Evolutionary conservation across 306 rosid genomes (phyloP).

Genomic region (Vigna unguiculata): DNA sequence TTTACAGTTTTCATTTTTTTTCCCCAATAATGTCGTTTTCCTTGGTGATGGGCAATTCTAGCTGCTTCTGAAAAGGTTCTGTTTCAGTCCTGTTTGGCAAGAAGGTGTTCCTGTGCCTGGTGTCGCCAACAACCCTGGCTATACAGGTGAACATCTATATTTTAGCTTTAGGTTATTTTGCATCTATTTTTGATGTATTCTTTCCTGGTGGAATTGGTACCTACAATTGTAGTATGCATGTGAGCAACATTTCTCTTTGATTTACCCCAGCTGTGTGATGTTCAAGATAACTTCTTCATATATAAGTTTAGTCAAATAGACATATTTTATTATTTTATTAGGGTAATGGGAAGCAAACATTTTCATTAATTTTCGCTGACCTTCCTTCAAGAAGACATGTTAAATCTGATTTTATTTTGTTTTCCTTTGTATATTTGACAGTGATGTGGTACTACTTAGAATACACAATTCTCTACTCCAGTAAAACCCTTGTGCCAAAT

Average conservation of each 20-base stretch:
- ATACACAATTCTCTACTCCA: constrained; percentile 3
- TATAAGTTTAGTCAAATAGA: constrained; percentile 14
- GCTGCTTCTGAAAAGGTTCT: constrained; percentile 51
- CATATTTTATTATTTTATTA: background rate
- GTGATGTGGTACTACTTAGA: background rate
- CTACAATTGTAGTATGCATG: constrained; percentile 6
- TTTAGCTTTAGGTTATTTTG: constrained; percentile 22
- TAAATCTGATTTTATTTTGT: constrained; percentile 14
- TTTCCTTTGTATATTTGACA: background rate
- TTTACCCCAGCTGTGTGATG: constrained; percentile 20
- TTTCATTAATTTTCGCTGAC: constrained; percentile 1
- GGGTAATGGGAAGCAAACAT: constrained; percentile 18
- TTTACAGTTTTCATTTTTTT: constrained; percentile 35
- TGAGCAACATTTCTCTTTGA: constrained; percentile 27
- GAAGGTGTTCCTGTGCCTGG: constrained; percentile 63
- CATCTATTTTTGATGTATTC: constrained; percentile 12
- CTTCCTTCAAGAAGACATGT: constrained; percentile 20
- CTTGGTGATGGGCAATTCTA: constrained; percentile 42
- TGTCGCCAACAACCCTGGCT: constrained; percentile 62
- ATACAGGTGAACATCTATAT: constrained; percentile 69
- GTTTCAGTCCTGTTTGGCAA: constrained; percentile 64
- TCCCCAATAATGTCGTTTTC: constrained; percentile 20
- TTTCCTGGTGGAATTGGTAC: constrained; percentile 25
- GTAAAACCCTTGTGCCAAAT: background rate
- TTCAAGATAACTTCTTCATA: constrained; percentile 15